These are phyloP conservation scores for Scopulariopsis brevicaulis DNA, from an alignment of 2,329 filamentous ascomycete species.

Conservation along the genomic window DNA sequence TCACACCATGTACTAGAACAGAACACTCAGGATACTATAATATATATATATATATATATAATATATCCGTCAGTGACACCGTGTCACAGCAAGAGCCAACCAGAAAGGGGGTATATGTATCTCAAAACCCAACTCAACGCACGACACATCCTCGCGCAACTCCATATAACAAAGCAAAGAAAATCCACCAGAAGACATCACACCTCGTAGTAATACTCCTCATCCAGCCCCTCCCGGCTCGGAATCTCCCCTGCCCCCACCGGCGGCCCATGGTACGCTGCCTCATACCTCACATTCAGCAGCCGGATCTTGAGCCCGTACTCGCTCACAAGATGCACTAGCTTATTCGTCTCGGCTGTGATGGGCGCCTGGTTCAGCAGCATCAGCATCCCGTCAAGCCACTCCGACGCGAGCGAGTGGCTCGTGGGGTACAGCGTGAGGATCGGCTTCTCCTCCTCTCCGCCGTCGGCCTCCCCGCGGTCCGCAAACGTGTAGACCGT, in stretches of 20 bases:
- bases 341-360: constrained; percentile 88
- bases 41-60: not conserved
- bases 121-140: not conserved
- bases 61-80: not conserved
- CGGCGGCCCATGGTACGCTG: constrained; percentile 52
- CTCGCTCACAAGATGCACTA: constrained; percentile 75
- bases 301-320: constrained; percentile 89
- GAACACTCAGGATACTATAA: no score
- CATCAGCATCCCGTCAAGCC: constrained; percentile 93
- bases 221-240: constrained; percentile 73
- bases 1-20: no score
- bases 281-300: constrained; percentile 83
- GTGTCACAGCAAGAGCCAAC: not conserved
- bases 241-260: constrained; percentile 68
- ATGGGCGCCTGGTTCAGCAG: constrained; percentile 90
- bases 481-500: constrained; percentile 69
- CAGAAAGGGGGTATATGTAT: not conserved
- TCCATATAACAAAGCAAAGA: not conserved
- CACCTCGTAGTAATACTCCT: constrained; percentile 87
- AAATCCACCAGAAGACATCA: constrained; percentile 18
- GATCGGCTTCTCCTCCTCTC: constrained; percentile 55
- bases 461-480: constrained; percentile 25
- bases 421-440: constrained; percentile 74
- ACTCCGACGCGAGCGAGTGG: constrained; percentile 81
- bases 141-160: not conserved